Evolutionary conservation across 495 filamentous ascomycete genomes (phyloP), one percentile per base, ranked within the genome.

Genomic region (Corynascus novoguineensis): DNA sequence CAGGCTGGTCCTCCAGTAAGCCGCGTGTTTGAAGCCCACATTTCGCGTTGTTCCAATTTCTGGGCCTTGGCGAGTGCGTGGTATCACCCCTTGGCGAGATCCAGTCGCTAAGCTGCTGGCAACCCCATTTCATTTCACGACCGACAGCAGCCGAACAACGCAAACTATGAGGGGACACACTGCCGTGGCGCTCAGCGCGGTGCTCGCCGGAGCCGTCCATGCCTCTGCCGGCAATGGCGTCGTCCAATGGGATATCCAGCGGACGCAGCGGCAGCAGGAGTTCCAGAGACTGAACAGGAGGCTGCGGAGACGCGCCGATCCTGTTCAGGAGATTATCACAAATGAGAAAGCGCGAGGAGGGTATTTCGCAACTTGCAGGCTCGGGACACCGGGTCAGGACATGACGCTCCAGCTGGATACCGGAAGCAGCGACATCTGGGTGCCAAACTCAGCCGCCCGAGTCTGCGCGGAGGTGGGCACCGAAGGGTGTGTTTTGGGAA

Each of bases 381-480:
- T 93, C 29, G 89, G 89, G 15, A 89, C 87, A 25, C 88, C 88
- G 0, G 64, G 71, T 2, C 89, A 93, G 64, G 69, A 73, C 8
- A 58, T 93, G 29, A 79, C 78, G 2, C 64, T 93, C 45, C 84
- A 89, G 65, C 73, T 93, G 55, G 89, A 93, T 66, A 93, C 89
- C 1, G 89, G 89, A 19, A 95, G 89, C 62, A 95, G 89, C 60
- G 92, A 97, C 73, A 77, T 96, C 25, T 97, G 92, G 92, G 80
- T 84, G 24, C 90, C 91, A 56, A 77, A 82, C 5, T 77, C 78
- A 14, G 70, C 66, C 11, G 86, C 88, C 1, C 61, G 68, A 9
- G 70, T 88, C 11, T 95, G 90, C 62, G 44, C n/a, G 7, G 63
- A 21, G 59, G 41, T 47, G 3, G n/a, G 32, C 15, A 61, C 1